Base-by-base conservation (phyloP, 1,139 yeast genomes). In the Saccharomycopsis phalli region DNA sequence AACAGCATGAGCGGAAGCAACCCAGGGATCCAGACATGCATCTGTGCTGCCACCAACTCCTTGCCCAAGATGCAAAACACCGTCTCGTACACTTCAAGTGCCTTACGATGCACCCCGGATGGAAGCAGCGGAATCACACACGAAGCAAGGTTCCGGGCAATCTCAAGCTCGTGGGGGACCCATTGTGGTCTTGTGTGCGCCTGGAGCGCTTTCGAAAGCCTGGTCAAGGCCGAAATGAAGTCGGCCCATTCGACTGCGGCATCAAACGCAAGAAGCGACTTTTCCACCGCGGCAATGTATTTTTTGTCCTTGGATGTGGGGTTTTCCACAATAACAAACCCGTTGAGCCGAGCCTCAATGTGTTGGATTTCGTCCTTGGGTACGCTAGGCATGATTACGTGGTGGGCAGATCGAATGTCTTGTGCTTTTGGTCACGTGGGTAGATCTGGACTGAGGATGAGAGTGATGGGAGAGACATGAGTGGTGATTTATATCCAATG, bases 201-300 rank as follows among this genome's bases (percentile, higher is more conserved):
- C 43, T 68, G 71, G 28, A 87, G 61, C 0, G 91, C 78, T 56
- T 86, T 83, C 48, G 78, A 76, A 10, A 91, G 68, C 49, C 82
- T 74, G 1, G 91, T 77, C 35, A 93, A 65, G 56, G 86, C 87
- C 17, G 96, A 81, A 45, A 91, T 91, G 58, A 88, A 87, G 56
- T 91, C 98, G n/a, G 98, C 97, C 98, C 98, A 91, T 63, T 88
- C 97, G 32, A 78, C 81, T 2, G 87, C 79, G n/a, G 77, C 60
- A 42, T 84, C 95, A 62, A 91, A 91, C n/a, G 77, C 66, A 5
- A 73, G 66, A 21, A 91, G 63, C 0, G 93, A 87, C 49, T 80
- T 75, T 45, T 83, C 94, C 4, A 87, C 72, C 48, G 68, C 74
- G 23, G 75, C 69, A 20, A 67, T 62, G 54, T 79, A 81, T 48